A percentile compares a stretch with the other conserved stretches of the same genome.
phyloP scores from a whole-genome alignment of 345 rosid genomes.

The Xanthoceras sorbifolium region DNA sequence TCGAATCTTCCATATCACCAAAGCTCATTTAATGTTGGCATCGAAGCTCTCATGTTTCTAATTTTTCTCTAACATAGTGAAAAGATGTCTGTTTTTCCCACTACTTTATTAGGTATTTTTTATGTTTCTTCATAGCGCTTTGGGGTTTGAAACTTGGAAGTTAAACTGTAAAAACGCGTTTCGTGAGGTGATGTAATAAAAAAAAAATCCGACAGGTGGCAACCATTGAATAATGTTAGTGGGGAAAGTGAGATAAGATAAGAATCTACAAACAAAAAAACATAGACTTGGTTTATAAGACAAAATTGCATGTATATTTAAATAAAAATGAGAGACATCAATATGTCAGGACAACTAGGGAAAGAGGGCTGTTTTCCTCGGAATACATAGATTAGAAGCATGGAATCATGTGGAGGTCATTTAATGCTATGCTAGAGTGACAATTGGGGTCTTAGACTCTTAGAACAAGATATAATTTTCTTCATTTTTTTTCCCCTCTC shows the following conservation, averaged over 20 bases:
- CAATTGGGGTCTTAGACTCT: slow-evolving; percentile 40
- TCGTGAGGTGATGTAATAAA: slow-evolving; percentile 19
- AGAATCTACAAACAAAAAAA: slow-evolving; percentile 1
- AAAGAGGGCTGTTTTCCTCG: slow-evolving; percentile 37
- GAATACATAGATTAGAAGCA: slow-evolving; percentile 51
- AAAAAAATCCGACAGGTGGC: slow-evolving; percentile 24
- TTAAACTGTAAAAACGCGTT: slow-evolving; percentile 21
- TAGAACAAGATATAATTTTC: too few species aligned
- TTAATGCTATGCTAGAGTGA: slow-evolving; percentile 58
- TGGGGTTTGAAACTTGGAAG: slow-evolving; percentile 30
- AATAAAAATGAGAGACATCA: not conserved
- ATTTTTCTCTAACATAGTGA: slow-evolving; percentile 42
- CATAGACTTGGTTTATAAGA: slow-evolving; percentile 23
- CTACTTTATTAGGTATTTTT: slow-evolving; percentile 16
- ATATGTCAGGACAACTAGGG: slow-evolving; percentile 40
- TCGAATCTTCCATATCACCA: slow-evolving; percentile 74
- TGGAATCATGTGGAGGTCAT: slow-evolving; percentile 70
- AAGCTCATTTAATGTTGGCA: slow-evolving; percentile 59
- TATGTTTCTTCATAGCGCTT: not conserved
- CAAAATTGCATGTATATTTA: not conserved
- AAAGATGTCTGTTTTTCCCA: slow-evolving; percentile 79
- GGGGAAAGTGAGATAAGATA: slow-evolving; percentile 7
- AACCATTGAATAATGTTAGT: not conserved
- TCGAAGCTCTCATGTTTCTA: slow-evolving; percentile 50
- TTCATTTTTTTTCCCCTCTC: slow-evolving; percentile 36